A percentile compares a stretch with the other conserved stretches of the same genome.
Conservation (phyloP, 768 basidiomycete species). For the Leucocoprinus leucothites region DNA sequence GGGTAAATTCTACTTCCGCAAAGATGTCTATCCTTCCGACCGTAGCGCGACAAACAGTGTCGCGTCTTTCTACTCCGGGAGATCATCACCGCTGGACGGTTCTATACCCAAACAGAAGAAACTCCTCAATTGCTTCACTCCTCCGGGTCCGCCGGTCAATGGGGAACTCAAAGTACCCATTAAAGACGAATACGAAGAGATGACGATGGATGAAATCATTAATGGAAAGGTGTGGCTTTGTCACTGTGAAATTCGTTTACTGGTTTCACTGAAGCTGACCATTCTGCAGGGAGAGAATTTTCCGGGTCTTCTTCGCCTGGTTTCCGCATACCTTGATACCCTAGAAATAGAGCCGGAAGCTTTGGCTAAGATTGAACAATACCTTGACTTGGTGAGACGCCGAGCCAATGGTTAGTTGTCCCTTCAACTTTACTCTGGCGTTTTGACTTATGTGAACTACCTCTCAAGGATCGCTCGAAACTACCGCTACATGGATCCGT, state of each 20-base stretch:
- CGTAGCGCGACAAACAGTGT: slow-evolving; percentile 38
- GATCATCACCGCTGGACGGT: slow-evolving; percentile 33
- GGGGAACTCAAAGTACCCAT: slow-evolving; percentile 36
- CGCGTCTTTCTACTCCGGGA: slow-evolving; percentile 43
- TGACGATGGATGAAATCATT: slow-evolving; percentile 90
- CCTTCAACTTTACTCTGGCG: neutral
- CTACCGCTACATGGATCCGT: slow-evolving; percentile 92
- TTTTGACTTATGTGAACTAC: neutral
- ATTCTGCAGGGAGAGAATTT: slow-evolving; percentile 53
- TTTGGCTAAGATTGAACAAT: slow-evolving; percentile 62
- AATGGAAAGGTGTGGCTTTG: slow-evolving; percentile 89
- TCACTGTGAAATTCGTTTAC: neutral
- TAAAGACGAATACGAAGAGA: slow-evolving; percentile 87
- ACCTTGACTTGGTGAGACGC: slow-evolving; percentile 74
- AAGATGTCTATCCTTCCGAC: slow-evolving; percentile 69
- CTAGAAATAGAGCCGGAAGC: slow-evolving; percentile 70
- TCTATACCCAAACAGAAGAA: slow-evolving; percentile 56
- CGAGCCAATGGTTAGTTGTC: slow-evolving; percentile 71
- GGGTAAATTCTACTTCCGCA: slow-evolving; percentile 89
- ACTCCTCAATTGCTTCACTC: slow-evolving; percentile 70
- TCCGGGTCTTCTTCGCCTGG: slow-evolving; percentile 78
- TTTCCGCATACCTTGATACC: slow-evolving; percentile 82
- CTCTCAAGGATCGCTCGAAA: slow-evolving; percentile 66
- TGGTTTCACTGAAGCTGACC: neutral
- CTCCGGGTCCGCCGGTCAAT: slow-evolving; percentile 42